phyloP scores from a whole-genome alignment of 1,139 yeast genomes.

The Spencermartinsiella ligniputridi region DNA sequence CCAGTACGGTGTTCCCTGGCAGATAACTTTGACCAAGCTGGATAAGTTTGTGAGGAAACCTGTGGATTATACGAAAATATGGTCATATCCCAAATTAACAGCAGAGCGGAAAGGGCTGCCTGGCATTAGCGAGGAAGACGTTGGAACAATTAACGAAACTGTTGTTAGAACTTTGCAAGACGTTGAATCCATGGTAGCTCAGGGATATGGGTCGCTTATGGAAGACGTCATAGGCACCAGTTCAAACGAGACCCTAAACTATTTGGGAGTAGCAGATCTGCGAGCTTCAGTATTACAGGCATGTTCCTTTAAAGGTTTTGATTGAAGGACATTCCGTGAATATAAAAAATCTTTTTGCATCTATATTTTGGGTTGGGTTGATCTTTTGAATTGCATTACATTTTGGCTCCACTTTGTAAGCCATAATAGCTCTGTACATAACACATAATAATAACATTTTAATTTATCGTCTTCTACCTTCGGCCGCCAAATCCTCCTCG shows the following conservation, averaged over 20 bases:
- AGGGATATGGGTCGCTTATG: constrained; percentile 16
- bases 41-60: constrained; percentile 40
- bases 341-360: too few relatives aligned
- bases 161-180: constrained; percentile 3
- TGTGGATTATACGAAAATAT: constrained; percentile 2
- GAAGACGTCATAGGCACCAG: constrained; percentile 27
- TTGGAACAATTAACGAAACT: constrained; percentile 12
- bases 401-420: too few relatives aligned
- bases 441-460: constrained; percentile 3
- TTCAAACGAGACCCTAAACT: constrained; percentile 15
- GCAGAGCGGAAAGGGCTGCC: neutral
- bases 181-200: constrained; percentile 6
- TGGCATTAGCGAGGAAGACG: constrained; percentile 10
- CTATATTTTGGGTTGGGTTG: too few relatives aligned
- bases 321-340: too few relatives aligned
- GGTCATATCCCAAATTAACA: constrained; percentile 1
- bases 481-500: constrained; percentile 44
- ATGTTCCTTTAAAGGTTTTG: constrained; percentile 7
- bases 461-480: constrained; percentile 35
- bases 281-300: constrained; percentile 24
- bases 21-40: constrained; percentile 69
- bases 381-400: too few relatives aligned
- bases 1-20: constrained; percentile 60
- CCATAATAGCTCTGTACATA: constrained; percentile 5
- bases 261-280: constrained; percentile 25